Conservation (phyloP, 106 monocot genomes). For the Dendrobium nobile region DNA sequence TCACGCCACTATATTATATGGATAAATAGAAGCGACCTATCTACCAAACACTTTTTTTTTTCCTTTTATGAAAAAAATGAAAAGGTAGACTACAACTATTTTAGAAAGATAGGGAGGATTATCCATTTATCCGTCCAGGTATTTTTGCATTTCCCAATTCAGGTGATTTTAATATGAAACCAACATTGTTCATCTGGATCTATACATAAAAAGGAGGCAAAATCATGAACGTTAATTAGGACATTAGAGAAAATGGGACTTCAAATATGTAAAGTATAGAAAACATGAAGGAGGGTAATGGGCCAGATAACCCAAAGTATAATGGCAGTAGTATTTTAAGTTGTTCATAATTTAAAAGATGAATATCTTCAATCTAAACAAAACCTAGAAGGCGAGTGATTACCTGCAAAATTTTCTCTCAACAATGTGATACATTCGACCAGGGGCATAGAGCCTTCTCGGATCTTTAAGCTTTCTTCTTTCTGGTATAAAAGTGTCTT, state of each 20-base stretch:
- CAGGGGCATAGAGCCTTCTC: conserved; percentile 36
- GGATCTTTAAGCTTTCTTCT: conserved; percentile 34
- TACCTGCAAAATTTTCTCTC: conserved; percentile 46
- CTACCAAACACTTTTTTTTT: too few species aligned
- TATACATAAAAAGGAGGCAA: background rate
- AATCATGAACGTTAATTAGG: background rate
- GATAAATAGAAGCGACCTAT: too few species aligned
- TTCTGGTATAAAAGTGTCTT: conserved; percentile 36
- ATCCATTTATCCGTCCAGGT: background rate
- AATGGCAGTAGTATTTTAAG: background rate
- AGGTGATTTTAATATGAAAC: background rate
- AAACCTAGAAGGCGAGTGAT: background rate
- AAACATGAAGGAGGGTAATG: background rate
- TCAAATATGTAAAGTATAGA: background rate
- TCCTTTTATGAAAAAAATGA: background rate
- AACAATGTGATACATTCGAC: conserved; percentile 46
- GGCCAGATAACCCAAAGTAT: background rate
- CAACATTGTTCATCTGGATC: background rate
- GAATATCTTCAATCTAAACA: background rate
- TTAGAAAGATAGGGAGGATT: background rate
- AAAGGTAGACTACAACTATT: background rate
- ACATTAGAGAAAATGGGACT: background rate
- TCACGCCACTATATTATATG: background rate
- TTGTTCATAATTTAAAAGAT: background rate
- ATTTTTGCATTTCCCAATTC: background rate